A percentile compares a stretch with the other conserved stretches of the same genome.
phyloP scores from a whole-genome alignment of 495 filamentous ascomycete genomes.

The Ramalina peruviana region DNA sequence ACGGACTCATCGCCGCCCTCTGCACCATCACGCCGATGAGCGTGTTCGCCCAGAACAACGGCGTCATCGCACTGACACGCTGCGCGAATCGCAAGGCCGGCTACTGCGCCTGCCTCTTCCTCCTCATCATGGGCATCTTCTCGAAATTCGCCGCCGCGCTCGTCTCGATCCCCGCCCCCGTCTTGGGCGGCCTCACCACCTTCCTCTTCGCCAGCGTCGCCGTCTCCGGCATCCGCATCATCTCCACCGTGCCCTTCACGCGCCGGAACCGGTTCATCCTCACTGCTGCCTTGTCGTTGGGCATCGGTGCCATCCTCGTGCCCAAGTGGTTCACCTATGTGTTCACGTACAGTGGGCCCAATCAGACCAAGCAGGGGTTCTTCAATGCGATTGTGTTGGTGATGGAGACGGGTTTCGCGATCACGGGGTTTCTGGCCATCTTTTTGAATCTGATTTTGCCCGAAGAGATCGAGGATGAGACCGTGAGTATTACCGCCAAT shows the following conservation, averaged over 20 bases:
- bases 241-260: constrained; percentile 63
- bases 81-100: constrained; percentile 84
- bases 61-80: constrained; percentile 77
- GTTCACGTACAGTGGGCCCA: constrained; percentile 59
- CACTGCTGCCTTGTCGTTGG: constrained; percentile 61
- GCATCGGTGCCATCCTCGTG: constrained; percentile 70
- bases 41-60: constrained; percentile 71
- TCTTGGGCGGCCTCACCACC: constrained; percentile 86
- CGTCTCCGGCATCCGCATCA: constrained; percentile 76
- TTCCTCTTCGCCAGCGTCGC: constrained; percentile 80
- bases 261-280: constrained; percentile 81
- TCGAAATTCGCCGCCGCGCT: constrained; percentile 85
- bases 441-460: constrained; percentile 60
- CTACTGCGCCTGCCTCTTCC: constrained; percentile 63
- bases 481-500: constrained; percentile 12
- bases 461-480: constrained; percentile 55
- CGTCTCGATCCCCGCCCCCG: constrained; percentile 65
- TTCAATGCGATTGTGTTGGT: constrained; percentile 70
- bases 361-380: constrained; percentile 60
- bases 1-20: constrained; percentile 65
- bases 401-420: constrained; percentile 58
- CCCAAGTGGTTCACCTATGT: constrained; percentile 63
- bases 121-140: constrained; percentile 80
- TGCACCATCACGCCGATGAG: constrained; percentile 72
- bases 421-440: constrained; percentile 58